Percentiles rank a stretch among this genome's conserved stretches.
phyloP scores from a whole-genome alignment of 2,329 filamentous ascomycete genomes.

The Phoma sp. region DNA sequence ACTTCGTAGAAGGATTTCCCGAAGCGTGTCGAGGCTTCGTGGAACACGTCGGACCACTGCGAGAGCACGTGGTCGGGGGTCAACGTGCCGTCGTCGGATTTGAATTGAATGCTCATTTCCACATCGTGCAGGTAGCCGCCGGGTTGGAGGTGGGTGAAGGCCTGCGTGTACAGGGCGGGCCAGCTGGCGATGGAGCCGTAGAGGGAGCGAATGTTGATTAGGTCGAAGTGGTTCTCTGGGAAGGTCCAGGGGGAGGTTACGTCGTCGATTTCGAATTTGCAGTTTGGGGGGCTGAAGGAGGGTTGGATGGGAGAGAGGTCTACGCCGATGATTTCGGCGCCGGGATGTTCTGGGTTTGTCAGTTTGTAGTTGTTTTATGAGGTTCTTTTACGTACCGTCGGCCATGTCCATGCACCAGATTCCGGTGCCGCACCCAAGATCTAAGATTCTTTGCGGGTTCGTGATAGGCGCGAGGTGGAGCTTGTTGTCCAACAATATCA shows the following conservation, averaged over 20 bases:
- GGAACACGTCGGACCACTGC: constrained; percentile 36
- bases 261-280: constrained; percentile 56
- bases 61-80: constrained; percentile 36
- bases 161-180: constrained; percentile 46
- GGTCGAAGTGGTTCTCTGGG: constrained; percentile 40
- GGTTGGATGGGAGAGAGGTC: constrained; percentile 58
- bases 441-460: constrained; percentile 27
- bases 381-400: constrained; percentile 17
- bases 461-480: constrained; percentile 33
- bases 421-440: constrained; percentile 37
- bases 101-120: constrained; percentile 51
- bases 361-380: background rate
- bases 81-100: constrained; percentile 48
- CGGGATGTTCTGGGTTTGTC: constrained; percentile 25
- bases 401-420: constrained; percentile 42
- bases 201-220: constrained; percentile 53
- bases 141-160: constrained; percentile 36
- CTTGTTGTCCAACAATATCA: constrained; percentile 29
- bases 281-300: constrained; percentile 52
- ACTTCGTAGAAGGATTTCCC: constrained; percentile 38
- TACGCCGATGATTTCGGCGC: constrained; percentile 52
- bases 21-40: constrained; percentile 30
- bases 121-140: constrained; percentile 51
- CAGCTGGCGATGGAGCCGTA: constrained; percentile 54
- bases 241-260: constrained; percentile 49